These are phyloP conservation scores for Aphanocladium album DNA, from an alignment of 2,329 filamentous ascomycete species.

Conservation along the genomic window DNA sequence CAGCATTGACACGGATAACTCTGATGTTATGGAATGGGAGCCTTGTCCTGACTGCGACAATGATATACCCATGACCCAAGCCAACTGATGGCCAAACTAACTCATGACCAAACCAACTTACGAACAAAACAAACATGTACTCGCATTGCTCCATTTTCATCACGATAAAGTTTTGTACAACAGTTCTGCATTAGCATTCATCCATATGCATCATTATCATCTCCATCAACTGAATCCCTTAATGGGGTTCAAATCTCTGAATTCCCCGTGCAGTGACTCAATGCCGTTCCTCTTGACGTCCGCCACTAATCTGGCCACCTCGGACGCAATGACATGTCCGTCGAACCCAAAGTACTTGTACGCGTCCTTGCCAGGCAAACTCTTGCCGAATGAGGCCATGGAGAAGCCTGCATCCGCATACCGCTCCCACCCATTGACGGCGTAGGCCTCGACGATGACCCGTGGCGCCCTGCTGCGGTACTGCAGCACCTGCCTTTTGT, in stretches of 20 bases:
- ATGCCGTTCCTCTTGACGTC: conserved; percentile 21
- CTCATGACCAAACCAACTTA: too few relatives aligned
- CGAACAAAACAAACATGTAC: neutral
- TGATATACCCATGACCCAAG: neutral
- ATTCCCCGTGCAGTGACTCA: conserved; percentile 21
- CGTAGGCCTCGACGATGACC: conserved; percentile 58
- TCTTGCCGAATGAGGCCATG: conserved; percentile 52
- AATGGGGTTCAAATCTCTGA: conserved; percentile 20
- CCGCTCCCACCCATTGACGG: conserved; percentile 53
- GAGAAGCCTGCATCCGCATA: conserved; percentile 53
- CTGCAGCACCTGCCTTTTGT: conserved; percentile 40
- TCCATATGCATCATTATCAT: neutral
- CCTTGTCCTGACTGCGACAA: neutral
- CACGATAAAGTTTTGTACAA: neutral
- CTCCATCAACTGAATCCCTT: neutral
- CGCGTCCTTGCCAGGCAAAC: conserved; percentile 47
- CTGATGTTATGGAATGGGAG: neutral
- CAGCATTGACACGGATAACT: neutral
- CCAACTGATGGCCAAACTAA: too few relatives aligned
- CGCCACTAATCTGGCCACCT: conserved; percentile 28
- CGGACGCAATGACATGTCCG: conserved; percentile 33
- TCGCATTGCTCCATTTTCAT: neutral
- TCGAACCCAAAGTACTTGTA: conserved; percentile 55
- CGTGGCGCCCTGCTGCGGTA: conserved; percentile 38
- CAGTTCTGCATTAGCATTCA: neutral